These are phyloP conservation scores for Pleurotus salmoneostramineus DNA, from an alignment of 768 basidiomycete genomes.

Conservation along the genomic window DNA sequence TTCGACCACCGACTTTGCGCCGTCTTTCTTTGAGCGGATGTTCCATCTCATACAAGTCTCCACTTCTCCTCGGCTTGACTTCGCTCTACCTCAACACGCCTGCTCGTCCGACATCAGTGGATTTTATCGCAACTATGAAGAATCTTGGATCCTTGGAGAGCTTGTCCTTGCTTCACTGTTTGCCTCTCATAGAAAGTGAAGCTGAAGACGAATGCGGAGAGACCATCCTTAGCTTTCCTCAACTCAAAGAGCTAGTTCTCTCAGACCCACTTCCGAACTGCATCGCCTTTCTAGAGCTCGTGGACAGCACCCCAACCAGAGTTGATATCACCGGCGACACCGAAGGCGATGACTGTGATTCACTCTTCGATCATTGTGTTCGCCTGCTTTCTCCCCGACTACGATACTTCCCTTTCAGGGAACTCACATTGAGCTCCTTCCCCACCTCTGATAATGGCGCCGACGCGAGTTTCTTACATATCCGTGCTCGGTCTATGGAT, in stretches of 20 bases:
- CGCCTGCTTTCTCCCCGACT: background rate
- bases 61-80: background rate
- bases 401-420: background rate
- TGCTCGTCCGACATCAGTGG: background rate
- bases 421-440: background rate
- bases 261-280: background rate
- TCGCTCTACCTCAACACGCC: background rate
- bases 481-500: background rate
- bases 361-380: background rate
- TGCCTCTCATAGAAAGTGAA: background rate
- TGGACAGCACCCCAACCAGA: background rate
- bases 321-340: background rate
- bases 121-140: background rate
- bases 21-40: background rate
- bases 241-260: background rate
- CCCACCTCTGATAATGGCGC: too few relatives aligned
- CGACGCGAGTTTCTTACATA: background rate
- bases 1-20: background rate
- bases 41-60: background rate
- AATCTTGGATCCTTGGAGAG: background rate
- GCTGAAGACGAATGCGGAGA: background rate
- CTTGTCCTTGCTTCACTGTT: background rate
- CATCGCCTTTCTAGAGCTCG: background rate
- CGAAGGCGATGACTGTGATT: background rate
- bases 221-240: background rate